Evolutionary conservation across 805 yeast species (phyloP), one percentile per base, ranked within the genome.

Genomic region (Yamadazyma paraphyllophila): DNA sequence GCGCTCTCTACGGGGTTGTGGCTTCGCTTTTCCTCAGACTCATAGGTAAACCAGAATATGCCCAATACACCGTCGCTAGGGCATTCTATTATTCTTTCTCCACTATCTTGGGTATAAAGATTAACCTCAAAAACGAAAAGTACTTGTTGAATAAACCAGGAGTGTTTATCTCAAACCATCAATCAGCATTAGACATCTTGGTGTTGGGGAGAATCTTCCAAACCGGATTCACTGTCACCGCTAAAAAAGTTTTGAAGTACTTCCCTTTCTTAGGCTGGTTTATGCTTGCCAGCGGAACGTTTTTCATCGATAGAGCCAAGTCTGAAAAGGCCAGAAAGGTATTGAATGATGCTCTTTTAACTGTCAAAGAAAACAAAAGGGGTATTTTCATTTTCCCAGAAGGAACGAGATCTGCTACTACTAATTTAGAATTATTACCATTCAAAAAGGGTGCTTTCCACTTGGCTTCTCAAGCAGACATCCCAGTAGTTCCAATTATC

Each of bases 361-460:
- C 73, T 20, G 73, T 94, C 63, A 83, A 82, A 60, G 59, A 63
- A 4, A 73, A 82, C 40, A 80, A 82, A 59, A 83, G 91, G 56
- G 88, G 85, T 12, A 75, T 94, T 17, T 94, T 84, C 77, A 81
- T 94, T 69, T 94, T 91, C 74, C 97, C 98, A 20, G 99, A 94
- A 67, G 99, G 99, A 24, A 94, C 99, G 2, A 80, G 99, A 66
- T 89, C 97, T 0, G 86, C 84, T 52, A 68, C 85, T 9, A 66
- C 78, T 17, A 75, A 74, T 30, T 83, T 95, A 41, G 81, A 75
- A 3, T 67, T 94, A 62, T 74, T 89, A 41, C 96, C 96, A 1
- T 89, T 94, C 71, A 94, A 94, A 67, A 94, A 94, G 63, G 99
- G 99, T 45, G 97, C 98, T 0, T 94, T 94, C 82, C 97, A 94